Base-by-base conservation (phyloP, 768 basidiomycete species). In the Suillus tomentosus region DNA sequence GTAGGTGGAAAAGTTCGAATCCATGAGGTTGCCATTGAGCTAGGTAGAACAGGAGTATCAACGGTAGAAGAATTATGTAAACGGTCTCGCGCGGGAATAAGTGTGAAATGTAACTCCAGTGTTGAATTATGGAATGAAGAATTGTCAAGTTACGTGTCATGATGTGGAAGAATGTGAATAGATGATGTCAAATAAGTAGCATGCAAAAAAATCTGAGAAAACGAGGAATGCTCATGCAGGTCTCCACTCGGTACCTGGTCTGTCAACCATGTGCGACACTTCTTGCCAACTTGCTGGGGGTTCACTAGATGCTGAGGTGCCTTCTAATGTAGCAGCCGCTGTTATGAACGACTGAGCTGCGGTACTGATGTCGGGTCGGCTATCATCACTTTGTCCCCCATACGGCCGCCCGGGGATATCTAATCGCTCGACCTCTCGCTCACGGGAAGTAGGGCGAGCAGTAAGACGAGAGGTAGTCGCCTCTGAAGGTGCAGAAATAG, bases 281-380 rank as follows among this genome's bases (percentile, higher is more conserved):
- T 77, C 80, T 36, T 79, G 80, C 85, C 83, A 85, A 70, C 82
- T 86, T 55, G 79, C 74, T 19, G 81, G 77, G 27, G 75, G 74
- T 40, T 78, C 81, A 61, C 83, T 81, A 61, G 82, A 80, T 51
- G 84, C 87, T 19, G 87, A 87, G 39, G 70, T 82, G 27, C 85
- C 84, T 17, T 81, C 81, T 13, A 88, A 72, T 8, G 87, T 89
- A 55, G 83, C 81, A 48, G 90, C 81, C 19, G 84, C 83, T 5
- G 90, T 90, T 24, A 91, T 81, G 67, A 90, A 89, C 62, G 89
- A 91, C 64, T 81, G 81, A 3, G 85, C 81, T 14, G 90, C 89
- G 0, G 88, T 88, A 73, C 89, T 90, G 70, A 91, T 81, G 71
- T 88, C 88, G 0, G 83, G 81, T 45, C 78, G 84, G 68, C 84